These are phyloP conservation scores for Fusarium brachygibbosum DNA, from an alignment of 2,329 filamentous ascomycete genomes.

Conservation along the genomic window DNA sequence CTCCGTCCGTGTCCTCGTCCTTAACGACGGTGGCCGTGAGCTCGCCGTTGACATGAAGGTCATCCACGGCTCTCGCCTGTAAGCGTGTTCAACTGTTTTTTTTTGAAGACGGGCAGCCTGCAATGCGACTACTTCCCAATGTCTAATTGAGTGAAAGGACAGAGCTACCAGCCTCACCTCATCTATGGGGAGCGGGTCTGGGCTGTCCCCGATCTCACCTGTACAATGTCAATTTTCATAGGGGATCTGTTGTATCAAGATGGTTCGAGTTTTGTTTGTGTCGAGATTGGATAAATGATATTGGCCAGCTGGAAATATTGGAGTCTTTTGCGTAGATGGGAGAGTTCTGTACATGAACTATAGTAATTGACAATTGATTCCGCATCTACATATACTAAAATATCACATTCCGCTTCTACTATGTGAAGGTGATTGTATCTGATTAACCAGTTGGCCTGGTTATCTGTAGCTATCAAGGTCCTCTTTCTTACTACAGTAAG, in stretches of 20 bases:
- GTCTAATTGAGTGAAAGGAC: conserved; percentile 31
- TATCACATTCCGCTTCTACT: accelerated
- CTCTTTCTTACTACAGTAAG: background rate
- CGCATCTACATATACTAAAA: conserved; percentile 37
- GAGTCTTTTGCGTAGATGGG: conserved; percentile 59
- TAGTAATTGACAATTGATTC: conserved; percentile 54
- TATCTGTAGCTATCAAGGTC: background rate
- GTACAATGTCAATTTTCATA: conserved; percentile 41
- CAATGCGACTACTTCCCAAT: conserved; percentile 42
- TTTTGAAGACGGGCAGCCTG: conserved; percentile 39
- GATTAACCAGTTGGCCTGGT: background rate
- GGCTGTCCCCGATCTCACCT: conserved; percentile 34
- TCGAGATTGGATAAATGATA: conserved; percentile 54
- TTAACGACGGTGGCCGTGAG: conserved; percentile 93
- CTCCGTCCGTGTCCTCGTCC: conserved; percentile 93
- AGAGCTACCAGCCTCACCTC: conserved; percentile 37
- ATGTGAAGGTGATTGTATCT: background rate
- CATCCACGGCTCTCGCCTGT: conserved; percentile 83
- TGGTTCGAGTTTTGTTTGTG: conserved; percentile 47
- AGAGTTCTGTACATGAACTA: conserved; percentile 59
- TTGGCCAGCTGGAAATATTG: conserved; percentile 53
- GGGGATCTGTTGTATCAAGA: conserved; percentile 46
- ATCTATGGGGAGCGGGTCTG: conserved; percentile 23
- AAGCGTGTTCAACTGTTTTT: conserved; percentile 53
- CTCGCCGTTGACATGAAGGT: conserved; percentile 99